Evolutionary conservation across 2,329 filamentous ascomycete species (phyloP), one percentile per base, ranked within the genome.

Genomic region (Fusarium beomiforme): DNA sequence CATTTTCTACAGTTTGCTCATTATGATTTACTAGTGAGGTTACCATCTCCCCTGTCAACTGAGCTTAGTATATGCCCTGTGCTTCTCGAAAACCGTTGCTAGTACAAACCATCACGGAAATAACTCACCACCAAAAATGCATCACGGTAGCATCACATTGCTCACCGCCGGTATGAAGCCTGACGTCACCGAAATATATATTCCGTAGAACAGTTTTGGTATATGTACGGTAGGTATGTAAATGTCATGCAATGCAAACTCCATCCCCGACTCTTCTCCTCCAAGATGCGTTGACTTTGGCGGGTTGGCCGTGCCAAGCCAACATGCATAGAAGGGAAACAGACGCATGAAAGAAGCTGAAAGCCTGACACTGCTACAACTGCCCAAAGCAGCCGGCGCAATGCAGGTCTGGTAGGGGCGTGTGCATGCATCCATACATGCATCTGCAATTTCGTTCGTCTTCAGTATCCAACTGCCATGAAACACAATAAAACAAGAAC

Each of bases 401-500:
- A 24, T 10, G n/a, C 17, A 60, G 44, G 61, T 50, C 54, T 66
- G 63, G 63, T 33, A 46, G 63, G 63, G 63, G 63, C 63, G 63
- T 66, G 63, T 67, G 53, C 63, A 67, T 62, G 17, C 29, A 37
- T 46, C 29, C 9, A 29, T 29, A 29, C 21, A 16, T 33, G 51
- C 31, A 44, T 43, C 57, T 60, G 54, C 47, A 50, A 50, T 24
- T 31, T 50, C 33, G 33, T 34, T 34, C 33, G 29, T 29, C 29
- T 29, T 44, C 8, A 17, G 9, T 26, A 44, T 26, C 42, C 46
- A 59, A 54, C 56, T 58, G 12, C 50, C 51, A 60, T 60, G 50
- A 60, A 60, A 60, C 39, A 44, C 26, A 55, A 34, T n/a, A 60
- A 21, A 54, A 41, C 26, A 41, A 54, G 56, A 59, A 41, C 37